phyloP scores from a whole-genome alignment of 176 grass and related monocot species.

The Alloteropsis semialata region DNA sequence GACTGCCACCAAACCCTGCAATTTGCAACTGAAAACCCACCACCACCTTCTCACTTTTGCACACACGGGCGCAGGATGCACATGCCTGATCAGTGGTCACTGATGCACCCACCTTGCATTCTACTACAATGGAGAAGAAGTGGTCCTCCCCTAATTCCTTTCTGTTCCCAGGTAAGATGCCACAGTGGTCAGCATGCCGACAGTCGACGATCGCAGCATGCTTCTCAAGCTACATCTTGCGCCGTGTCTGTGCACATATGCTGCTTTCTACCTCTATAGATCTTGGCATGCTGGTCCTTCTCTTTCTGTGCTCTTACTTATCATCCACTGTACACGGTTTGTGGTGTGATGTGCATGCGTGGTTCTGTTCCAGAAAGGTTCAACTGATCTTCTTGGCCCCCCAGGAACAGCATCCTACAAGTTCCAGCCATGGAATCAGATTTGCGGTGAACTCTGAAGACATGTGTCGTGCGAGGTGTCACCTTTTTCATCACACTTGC shows the following conservation, averaged over 20 bases:
- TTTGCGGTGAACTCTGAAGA: constrained; percentile 18
- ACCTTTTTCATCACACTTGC: constrained; percentile 32
- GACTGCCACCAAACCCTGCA: constrained; percentile 24
- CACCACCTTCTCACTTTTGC: constrained; percentile 16
- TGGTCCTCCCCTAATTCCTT: background rate
- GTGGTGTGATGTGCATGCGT: background rate
- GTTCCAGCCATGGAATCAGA: constrained; percentile 6
- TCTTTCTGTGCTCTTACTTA: background rate
- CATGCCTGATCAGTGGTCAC: constrained; percentile 27
- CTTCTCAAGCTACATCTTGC: constrained; percentile 18
- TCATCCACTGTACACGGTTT: constrained; percentile 2
- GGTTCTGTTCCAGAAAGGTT: constrained; percentile 20
- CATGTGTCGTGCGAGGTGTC: constrained; percentile 6
- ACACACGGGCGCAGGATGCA: background rate
- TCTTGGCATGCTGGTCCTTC: constrained; percentile 23
- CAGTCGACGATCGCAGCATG: background rate
- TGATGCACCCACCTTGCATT: constrained; percentile 23
- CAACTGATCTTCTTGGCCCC: constrained; percentile 16
- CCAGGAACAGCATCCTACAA: constrained; percentile 23
- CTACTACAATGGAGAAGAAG: background rate
- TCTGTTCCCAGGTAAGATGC: constrained; percentile 40
- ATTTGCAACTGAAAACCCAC: constrained; percentile 29
- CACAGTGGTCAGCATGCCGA: constrained; percentile 23
- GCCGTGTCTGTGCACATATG: background rate
- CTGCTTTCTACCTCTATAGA: constrained; percentile 35